Evolutionary conservation across 305 asterid species (phyloP).

Genomic region (Coffea humblotiana): DNA sequence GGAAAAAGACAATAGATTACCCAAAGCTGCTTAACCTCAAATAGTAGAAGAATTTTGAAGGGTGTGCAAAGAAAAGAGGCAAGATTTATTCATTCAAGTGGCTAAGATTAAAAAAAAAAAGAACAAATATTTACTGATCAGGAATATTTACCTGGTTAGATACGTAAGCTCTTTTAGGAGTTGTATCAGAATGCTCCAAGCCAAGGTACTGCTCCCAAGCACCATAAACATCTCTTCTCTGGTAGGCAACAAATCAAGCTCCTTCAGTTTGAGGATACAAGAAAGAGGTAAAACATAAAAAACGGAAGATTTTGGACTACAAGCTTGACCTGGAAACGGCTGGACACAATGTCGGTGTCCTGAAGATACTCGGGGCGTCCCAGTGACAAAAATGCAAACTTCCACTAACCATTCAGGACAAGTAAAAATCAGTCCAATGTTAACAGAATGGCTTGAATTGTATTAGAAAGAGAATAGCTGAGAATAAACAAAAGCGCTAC

Average conservation of each 20-base stretch:
- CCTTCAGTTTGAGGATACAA: background rate
- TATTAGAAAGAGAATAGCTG: background rate
- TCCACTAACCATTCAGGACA: constrained; percentile 52
- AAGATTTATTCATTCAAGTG: background rate
- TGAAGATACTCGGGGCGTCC: constrained; percentile 91
- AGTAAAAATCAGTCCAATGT: constrained; percentile 2
- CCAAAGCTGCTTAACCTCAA: background rate
- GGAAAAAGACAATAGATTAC: background rate
- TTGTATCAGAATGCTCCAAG: constrained; percentile 43
- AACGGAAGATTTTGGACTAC: background rate
- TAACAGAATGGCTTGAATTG: background rate
- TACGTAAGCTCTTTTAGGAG: constrained; percentile 36
- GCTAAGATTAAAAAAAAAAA: background rate
- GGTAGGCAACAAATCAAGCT: constrained; percentile 10
- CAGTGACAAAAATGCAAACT: constrained; percentile 76
- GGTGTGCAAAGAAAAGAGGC: background rate
- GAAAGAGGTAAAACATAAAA: background rate
- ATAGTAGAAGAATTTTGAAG: background rate
- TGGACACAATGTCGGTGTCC: constrained; percentile 71
- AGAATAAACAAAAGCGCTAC: constrained; percentile 23
- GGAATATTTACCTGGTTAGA: constrained; percentile 30
- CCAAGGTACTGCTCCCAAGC: constrained; percentile 51
- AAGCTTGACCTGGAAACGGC: constrained; percentile 70
- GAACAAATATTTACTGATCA: background rate
- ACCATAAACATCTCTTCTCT: constrained; percentile 49